phyloP scores from a whole-genome alignment of 306 rosid genomes.

The Echinosophora koreensis region DNA sequence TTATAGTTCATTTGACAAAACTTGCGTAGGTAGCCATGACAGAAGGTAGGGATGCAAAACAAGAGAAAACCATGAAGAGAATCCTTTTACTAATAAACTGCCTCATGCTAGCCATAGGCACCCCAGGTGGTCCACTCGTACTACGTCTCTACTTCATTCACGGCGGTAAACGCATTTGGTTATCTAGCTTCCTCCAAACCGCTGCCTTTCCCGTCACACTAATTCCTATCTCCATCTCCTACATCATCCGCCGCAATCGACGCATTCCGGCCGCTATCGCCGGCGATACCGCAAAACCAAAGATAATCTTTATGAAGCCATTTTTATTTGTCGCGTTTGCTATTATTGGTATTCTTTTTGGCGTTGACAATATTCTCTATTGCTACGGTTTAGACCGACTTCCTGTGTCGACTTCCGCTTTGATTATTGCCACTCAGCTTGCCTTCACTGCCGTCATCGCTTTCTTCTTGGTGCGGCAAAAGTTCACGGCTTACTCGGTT shows the following conservation, averaged over 20 bases:
- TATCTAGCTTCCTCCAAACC: constrained; percentile 59
- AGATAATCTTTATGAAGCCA: constrained; percentile 43
- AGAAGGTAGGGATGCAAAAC: background rate
- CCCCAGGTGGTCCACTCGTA: constrained; percentile 58
- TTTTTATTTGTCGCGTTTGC: constrained; percentile 42
- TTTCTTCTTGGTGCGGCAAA: constrained; percentile 41
- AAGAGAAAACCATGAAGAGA: constrained; percentile 29
- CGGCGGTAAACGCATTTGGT: constrained; percentile 66
- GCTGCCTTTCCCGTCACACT: constrained; percentile 60
- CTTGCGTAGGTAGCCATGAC: background rate
- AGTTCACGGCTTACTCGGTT: constrained; percentile 14
- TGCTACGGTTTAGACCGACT: constrained; percentile 54
- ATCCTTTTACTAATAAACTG: constrained; percentile 50
- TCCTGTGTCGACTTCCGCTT: constrained; percentile 17
- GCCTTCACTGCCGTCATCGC: constrained; percentile 60
- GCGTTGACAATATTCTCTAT: constrained; percentile 62
- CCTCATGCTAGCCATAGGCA: constrained; percentile 48
- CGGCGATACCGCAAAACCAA: background rate
- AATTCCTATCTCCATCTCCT: constrained; percentile 46
- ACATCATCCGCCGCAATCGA: too few relatives aligned
- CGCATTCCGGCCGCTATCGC: too few relatives aligned
- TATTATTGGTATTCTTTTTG: constrained; percentile 36
- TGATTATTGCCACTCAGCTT: constrained; percentile 59
- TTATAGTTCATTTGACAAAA: too few relatives aligned
- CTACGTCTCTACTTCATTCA: constrained; percentile 65